Evolutionary conservation across 2,329 filamentous ascomycete species (phyloP).

Genomic region (Macrophomina phaseolina): DNA sequence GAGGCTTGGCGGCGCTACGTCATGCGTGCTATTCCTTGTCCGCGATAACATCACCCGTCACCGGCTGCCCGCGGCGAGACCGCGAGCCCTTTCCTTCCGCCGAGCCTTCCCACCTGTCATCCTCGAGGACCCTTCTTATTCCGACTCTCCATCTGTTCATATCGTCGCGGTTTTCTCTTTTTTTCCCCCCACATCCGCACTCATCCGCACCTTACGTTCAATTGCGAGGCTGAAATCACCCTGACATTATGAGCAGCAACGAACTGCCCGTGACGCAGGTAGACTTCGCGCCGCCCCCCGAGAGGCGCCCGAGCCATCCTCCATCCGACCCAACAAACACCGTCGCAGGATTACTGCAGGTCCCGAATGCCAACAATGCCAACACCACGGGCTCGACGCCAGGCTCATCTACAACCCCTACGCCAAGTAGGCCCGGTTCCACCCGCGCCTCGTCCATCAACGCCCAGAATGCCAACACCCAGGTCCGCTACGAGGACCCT

Average conservation of each 20-base stretch:
- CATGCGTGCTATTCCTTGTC: slow-evolving; percentile 20
- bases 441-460: slow-evolving; percentile 35
- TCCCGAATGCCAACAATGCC: slow-evolving; percentile 13
- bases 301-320: slow-evolving; percentile 16
- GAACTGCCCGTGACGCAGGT: slow-evolving; percentile 20
- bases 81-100: neutral
- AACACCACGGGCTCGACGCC: neutral
- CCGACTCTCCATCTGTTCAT: slow-evolving; percentile 17
- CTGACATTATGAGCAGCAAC: slow-evolving; percentile 16
- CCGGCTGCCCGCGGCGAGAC: slow-evolving; percentile 8
- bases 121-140: neutral
- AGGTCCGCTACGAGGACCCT: slow-evolving; percentile 47
- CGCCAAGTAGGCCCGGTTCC: slow-evolving; percentile 31
- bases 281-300: slow-evolving; percentile 15
- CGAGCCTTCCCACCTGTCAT: neutral
- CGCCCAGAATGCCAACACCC: slow-evolving; percentile 47
- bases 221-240: slow-evolving; percentile 2
- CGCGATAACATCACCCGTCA: slow-evolving; percentile 24
- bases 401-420: slow-evolving; percentile 13
- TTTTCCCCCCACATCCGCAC: neutral
- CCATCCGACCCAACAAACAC: slow-evolving; percentile 21
- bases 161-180: neutral
- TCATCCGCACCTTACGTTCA: neutral
- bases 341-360: slow-evolving; percentile 17
- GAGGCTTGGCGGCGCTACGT: slow-evolving; percentile 26